Evolutionary conservation across 495 filamentous ascomycete species (phyloP).

Genomic region (Pyrenula massariospora): DNA sequence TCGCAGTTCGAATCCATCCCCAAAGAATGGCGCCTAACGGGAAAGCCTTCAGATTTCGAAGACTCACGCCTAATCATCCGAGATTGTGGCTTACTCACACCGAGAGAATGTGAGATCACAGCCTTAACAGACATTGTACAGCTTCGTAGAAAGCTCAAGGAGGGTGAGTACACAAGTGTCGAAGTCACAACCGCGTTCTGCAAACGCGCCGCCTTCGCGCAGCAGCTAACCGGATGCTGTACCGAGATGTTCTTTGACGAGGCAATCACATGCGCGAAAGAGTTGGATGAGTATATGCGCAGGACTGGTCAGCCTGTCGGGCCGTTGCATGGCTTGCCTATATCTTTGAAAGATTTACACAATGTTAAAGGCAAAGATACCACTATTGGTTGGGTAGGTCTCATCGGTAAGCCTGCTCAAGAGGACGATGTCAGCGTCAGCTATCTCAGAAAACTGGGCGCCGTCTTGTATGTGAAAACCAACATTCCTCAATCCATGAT

Average conservation of each 20-base stretch:
- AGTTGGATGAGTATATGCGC: constrained; percentile 28
- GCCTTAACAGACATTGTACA: constrained; percentile 28
- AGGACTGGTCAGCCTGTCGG: constrained; percentile 34
- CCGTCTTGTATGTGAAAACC: constrained; percentile 53
- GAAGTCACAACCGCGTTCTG: constrained; percentile 45
- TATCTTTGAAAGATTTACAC: constrained; percentile 57
- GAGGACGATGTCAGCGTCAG: constrained; percentile 18
- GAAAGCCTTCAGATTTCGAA: constrained; percentile 11
- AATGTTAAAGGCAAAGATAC: constrained; percentile 44
- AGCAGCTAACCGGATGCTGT: constrained; percentile 47
- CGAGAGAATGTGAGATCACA: constrained; percentile 37
- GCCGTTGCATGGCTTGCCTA: constrained; percentile 56
- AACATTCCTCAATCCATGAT: constrained; percentile 45
- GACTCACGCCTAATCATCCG: constrained; percentile 8
- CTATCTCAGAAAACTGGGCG: constrained; percentile 22
- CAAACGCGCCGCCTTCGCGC: constrained; percentile 45
- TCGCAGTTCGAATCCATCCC: constrained; percentile 26
- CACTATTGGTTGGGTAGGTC: constrained; percentile 29
- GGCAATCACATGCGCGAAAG: constrained; percentile 26
- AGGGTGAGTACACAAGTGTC: constrained; percentile 26
- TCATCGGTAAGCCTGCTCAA: constrained; percentile 18
- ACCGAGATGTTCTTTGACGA: constrained; percentile 52
- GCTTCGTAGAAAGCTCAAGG: constrained; percentile 30
- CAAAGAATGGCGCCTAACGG: constrained; percentile 19
- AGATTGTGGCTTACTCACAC: constrained; percentile 24